phyloP scores from a whole-genome alignment of 306 rosid species.

The Sesbania bispinosa region DNA sequence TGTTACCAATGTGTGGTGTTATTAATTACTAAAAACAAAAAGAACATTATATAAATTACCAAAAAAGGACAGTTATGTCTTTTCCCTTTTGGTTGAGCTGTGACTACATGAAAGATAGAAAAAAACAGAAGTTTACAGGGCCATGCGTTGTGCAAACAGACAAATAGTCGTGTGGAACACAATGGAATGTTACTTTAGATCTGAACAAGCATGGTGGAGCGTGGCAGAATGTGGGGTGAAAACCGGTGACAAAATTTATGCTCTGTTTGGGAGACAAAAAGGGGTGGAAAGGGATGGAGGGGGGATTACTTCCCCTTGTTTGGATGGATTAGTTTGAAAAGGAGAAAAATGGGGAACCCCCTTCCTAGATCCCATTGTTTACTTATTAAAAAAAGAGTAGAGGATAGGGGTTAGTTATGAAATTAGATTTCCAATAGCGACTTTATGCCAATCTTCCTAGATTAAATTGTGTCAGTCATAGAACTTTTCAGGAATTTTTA shows the following conservation, averaged over 20 bases:
- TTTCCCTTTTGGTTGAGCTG: not conserved
- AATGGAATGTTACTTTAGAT: not conserved
- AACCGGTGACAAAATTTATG: not conserved
- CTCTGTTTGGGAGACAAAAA: not conserved
- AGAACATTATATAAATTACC: not conserved
- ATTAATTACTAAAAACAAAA: not conserved
- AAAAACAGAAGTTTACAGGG: not conserved
- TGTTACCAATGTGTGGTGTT: not conserved
- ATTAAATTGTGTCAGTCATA: not conserved
- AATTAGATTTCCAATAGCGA: not conserved
- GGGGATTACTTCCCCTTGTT: not conserved
- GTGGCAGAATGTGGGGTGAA: not conserved
- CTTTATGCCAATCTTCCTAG: not conserved
- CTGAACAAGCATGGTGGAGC: not conserved
- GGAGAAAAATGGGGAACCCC: not conserved
- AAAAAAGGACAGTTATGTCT: not conserved
- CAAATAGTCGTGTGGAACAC: not conserved
- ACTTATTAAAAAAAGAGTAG: not conserved
- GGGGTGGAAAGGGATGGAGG: not conserved
- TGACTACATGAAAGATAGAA: not conserved
- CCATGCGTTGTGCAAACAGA: not conserved
- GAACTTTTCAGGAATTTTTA: not conserved
- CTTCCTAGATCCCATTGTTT: not conserved
- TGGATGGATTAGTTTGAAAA: not conserved
- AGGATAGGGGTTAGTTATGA: not conserved